A percentile compares a stretch with the other conserved stretches of the same genome.
phyloP scores from a whole-genome alignment of 2,329 filamentous ascomycete species.

The Chrysosporium queenslandicum region DNA sequence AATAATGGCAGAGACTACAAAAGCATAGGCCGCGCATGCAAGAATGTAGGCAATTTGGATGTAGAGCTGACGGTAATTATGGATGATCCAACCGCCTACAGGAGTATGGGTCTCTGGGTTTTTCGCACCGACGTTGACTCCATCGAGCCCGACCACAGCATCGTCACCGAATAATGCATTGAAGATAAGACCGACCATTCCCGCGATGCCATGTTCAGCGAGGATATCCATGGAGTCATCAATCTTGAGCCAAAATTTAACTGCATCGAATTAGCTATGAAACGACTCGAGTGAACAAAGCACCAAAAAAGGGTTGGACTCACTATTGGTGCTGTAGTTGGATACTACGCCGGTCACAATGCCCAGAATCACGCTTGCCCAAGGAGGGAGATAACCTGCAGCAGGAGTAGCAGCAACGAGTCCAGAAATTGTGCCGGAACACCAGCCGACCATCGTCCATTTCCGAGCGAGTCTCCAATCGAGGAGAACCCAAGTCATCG shows the following conservation, averaged over 20 bases:
- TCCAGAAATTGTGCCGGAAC: slow-evolving; percentile 76
- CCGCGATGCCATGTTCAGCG: slow-evolving; percentile 77
- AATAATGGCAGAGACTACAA: slow-evolving; percentile 57
- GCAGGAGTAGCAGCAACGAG: slow-evolving; percentile 80
- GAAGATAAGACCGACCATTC: slow-evolving; percentile 68
- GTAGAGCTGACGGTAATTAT: slow-evolving; percentile 60
- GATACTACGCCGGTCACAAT: slow-evolving; percentile 56
- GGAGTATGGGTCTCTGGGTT: slow-evolving; percentile 29
- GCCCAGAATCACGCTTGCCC: slow-evolving; percentile 53
- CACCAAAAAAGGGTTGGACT: slow-evolving; percentile 42
- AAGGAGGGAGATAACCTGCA: slow-evolving; percentile 65
- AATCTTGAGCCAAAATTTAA: slow-evolving; percentile 65
- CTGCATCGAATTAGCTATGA: slow-evolving; percentile 25
- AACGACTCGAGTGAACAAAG: neutral
- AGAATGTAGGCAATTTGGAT: slow-evolving; percentile 61
- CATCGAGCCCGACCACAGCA: slow-evolving; percentile 65
- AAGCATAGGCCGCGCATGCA: slow-evolving; percentile 56
- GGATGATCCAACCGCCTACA: slow-evolving; percentile 59
- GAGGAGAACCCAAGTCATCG: slow-evolving; percentile 87
- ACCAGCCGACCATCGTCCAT: slow-evolving; percentile 91
- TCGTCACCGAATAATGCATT: slow-evolving; percentile 68
- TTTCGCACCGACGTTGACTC: slow-evolving; percentile 44
- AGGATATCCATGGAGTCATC: slow-evolving; percentile 88
- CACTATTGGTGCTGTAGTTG: slow-evolving; percentile 83
- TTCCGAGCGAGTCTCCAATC: slow-evolving; percentile 91